Evolutionary conservation across 148 eudicot species (phyloP).

Genomic region (Rheum nobile): DNA sequence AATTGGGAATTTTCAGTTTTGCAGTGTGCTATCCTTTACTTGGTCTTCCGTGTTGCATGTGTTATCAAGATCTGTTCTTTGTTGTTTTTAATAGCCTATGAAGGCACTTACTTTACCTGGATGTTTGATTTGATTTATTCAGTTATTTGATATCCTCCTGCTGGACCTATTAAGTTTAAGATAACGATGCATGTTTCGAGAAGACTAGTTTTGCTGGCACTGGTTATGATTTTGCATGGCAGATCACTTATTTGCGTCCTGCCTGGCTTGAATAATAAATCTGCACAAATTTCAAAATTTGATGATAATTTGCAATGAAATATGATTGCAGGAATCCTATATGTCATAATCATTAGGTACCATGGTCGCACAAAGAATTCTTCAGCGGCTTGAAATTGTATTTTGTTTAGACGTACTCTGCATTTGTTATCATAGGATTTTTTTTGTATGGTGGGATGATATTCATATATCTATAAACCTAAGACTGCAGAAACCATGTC

Average conservation of each 20-base stretch:
- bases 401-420: too few relatives aligned
- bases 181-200: too few relatives aligned
- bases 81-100: background rate
- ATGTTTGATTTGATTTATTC: background rate
- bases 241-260: background rate
- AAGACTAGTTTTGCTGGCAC: too few relatives aligned
- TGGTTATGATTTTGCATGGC: background rate
- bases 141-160: background rate
- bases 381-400: background rate
- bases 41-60: slow-evolving; percentile 1
- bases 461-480: background rate
- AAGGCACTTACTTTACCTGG: background rate
- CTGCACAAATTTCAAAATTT: background rate
- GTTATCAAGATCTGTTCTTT: background rate
- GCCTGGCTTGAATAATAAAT: background rate
- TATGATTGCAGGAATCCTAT: background rate
- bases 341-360: too few relatives aligned
- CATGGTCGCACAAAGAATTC: background rate
- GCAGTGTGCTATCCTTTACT: too few relatives aligned
- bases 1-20: background rate
- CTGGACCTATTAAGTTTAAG: too few relatives aligned
- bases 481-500: too few relatives aligned
- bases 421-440: background rate
- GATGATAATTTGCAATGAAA: background rate
- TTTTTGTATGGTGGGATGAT: background rate